Evolutionary conservation across 1,284 basidiomycete genomes (phyloP), one percentile per base, ranked within the genome.

Genomic region (Neolentinus lepideus): DNA sequence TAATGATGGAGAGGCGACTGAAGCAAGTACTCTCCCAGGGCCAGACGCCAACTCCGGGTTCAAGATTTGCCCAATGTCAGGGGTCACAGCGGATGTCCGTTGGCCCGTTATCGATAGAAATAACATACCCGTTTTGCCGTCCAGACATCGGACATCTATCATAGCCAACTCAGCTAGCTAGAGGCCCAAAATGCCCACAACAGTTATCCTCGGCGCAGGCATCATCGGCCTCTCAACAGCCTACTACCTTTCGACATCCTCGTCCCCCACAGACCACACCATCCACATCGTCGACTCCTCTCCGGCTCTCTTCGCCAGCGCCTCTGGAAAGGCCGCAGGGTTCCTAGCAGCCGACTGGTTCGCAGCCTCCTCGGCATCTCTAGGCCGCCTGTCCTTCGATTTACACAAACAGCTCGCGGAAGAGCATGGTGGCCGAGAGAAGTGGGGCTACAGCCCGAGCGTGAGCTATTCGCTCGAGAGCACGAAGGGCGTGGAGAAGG

Each of bases 271-370:
- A 31, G 29, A 31, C 29, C 54, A 67, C 58, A 59, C 59, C 19
- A 69, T 72, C 51, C 68, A 71, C 61, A 58, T 72, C 61, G 64
- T 72, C 61, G 70, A 72, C 38, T 59, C 69, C 25, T 64, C 66
- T 2, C 67, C 69, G 16, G 54, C 61, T 36, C 69, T 71, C 61
- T 72, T 72, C 57, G 61, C 65, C 4, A 83, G 71, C 2, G 82
- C 85, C 1, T 79, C 76, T 1, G 84, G 84, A 9, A 83, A 84
- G 61, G 79, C 80, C 0, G 84, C 81, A 6, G 85, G 84, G 4
- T 82, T 88, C 60, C 67, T 88, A 51, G 84, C 85, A 1, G 71
- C 77, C 56, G 83, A 87, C 66, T 88, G 85, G 85, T 83, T 84
- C 64, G 70, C 72, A 1, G 66, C 67, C 24, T 69, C 75, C 11